Evolutionary conservation across 352 stramenopile genomes (phyloP), one percentile per base, ranked within the genome.

Genomic region (Hyaloperonospora brassicae): DNA sequence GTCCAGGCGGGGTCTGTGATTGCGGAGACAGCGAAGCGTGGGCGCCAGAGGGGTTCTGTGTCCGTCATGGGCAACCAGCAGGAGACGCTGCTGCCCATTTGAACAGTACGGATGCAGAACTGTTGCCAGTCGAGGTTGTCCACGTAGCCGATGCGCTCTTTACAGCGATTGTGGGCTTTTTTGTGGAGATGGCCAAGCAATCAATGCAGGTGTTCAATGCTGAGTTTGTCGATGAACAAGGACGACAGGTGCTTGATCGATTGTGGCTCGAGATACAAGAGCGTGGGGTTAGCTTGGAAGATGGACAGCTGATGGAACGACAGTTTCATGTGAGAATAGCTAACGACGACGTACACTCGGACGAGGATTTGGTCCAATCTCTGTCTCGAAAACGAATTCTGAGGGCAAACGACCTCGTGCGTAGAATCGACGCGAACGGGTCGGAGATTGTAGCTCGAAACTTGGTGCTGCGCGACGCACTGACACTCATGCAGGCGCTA

Each of bases 301-400:
- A 67, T 13, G 34, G 23, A 17, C 64, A 57, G 40, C 14, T 8
- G n/a, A 58, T 57, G 38, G 77, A 74, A 31, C 85, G 73, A n/a
- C 60, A 70, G 8, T 85, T 98, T 38, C 86, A 96, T 49, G 74
- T 98, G 22, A 68, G 94, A 7, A 86, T 99, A 39, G 96, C 97
- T 73, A 98, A 99, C 69, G 96, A 98, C 62, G 96, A 99, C 56
- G 91, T 98, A 2, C 96, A 99, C 64, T 98, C 95, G 2, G 97
- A 98, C 59, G 92, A 98, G 46, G 93, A 98, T 57, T 84, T 99
- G 11, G 95, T 98, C 61, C 73, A 72, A 3, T 97, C 93, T 4
- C 59, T 98, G n/a, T 76, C 64, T 5, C 61, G 85, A 44, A 89
- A 95, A 52, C 48, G 73, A 42, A 89, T 93, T 36, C 52, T 64